phyloP scores from a whole-genome alignment of 495 filamentous ascomycete genomes.

The Alectoria sarmentosa region DNA sequence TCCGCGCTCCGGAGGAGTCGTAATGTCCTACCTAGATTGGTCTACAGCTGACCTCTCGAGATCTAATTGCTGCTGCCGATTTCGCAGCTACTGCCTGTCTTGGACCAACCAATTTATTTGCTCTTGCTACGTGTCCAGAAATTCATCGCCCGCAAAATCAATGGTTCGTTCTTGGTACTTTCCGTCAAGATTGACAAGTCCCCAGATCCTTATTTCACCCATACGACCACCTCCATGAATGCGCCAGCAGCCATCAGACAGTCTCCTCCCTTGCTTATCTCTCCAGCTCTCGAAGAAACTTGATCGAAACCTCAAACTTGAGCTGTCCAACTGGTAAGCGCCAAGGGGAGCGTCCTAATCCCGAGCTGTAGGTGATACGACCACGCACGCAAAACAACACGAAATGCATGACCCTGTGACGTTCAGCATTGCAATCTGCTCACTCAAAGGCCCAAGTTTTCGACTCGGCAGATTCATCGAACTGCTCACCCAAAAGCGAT shows the following conservation, averaged over 20 bases:
- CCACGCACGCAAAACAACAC: neutral
- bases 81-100: neutral
- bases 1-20: neutral
- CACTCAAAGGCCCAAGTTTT: neutral
- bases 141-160: neutral
- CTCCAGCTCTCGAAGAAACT: neutral
- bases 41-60: neutral
- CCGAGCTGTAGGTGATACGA: neutral
- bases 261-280: neutral
- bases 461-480: neutral
- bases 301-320: conserved; percentile 7
- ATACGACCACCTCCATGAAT: neutral
- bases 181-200: neutral
- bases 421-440: neutral
- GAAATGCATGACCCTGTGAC: neutral
- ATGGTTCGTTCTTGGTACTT: too few relatives aligned
- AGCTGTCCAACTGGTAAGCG: neutral
- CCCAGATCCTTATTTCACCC: neutral
- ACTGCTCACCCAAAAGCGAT: conserved; percentile 2
- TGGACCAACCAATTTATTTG: neutral
- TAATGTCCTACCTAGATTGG: neutral
- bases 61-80: neutral
- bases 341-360: neutral
- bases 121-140: neutral
- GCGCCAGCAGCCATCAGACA: neutral